Evolutionary conservation across 2,329 filamentous ascomycete species (phyloP).

Genomic region (Apiospora pterosperma): DNA sequence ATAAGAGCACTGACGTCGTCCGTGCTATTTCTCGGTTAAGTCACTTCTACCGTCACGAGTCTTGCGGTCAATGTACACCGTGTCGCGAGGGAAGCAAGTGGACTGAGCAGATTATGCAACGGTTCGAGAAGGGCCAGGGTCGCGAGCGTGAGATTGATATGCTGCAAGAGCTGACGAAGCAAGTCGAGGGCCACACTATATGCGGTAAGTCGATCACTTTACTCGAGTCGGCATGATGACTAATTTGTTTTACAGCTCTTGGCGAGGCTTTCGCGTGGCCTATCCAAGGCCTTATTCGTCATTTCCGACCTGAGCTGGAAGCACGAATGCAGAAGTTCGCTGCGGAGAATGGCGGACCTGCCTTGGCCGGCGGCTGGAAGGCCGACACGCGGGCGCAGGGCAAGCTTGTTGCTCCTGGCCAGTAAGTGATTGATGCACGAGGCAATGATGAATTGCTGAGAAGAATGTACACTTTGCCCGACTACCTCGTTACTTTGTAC

Average conservation of each 20-base stretch:
- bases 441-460: neutral
- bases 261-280: slow-evolving; percentile 99
- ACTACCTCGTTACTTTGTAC: slow-evolving; percentile 19
- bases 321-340: slow-evolving; percentile 82
- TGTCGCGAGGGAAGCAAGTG: slow-evolving; percentile 98
- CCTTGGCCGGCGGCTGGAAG: slow-evolving; percentile 85
- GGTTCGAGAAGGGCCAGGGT: slow-evolving; percentile 88
- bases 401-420: slow-evolving; percentile 82
- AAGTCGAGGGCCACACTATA: slow-evolving; percentile 98
- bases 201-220: slow-evolving; percentile 65
- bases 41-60: slow-evolving; percentile 98
- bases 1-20: slow-evolving; percentile 95
- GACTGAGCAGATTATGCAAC: slow-evolving; percentile 98
- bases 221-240: slow-evolving; percentile 15
- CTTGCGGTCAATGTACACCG: slow-evolving; percentile 97
- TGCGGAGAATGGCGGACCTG: slow-evolving; percentile 65
- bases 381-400: slow-evolving; percentile 73
- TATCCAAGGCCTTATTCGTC: slow-evolving; percentile 94
- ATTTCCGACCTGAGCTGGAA: slow-evolving; percentile 96
- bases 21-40: slow-evolving; percentile 88
- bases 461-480: slow-evolving; percentile 10
- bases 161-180: slow-evolving; percentile 98
- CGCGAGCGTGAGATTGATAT: slow-evolving; percentile 95
- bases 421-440: slow-evolving; percentile 53
- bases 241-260: slow-evolving; percentile 54